phyloP scores from a whole-genome alignment of 352 stramenopile species.

The Globisporangium emineosum region DNA sequence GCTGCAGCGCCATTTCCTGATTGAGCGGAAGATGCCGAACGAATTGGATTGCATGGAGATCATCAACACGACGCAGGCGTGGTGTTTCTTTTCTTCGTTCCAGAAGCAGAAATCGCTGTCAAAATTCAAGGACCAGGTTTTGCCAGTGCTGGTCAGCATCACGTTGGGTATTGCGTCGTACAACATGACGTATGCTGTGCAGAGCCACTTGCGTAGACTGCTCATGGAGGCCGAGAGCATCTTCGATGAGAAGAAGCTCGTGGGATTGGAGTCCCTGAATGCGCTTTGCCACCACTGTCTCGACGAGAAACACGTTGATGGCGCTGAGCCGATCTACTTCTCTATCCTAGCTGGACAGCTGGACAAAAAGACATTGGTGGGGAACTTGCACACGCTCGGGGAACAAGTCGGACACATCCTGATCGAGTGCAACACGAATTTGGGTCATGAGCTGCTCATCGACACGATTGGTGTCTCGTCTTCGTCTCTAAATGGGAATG shows the following conservation, averaged over 20 bases:
- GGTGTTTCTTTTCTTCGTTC: constrained; percentile 68
- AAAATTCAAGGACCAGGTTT: constrained; percentile 29
- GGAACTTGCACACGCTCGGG: constrained; percentile 31
- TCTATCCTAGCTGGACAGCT: constrained; percentile 12
- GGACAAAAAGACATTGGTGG: constrained; percentile 35
- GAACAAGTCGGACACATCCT: constrained; percentile 63
- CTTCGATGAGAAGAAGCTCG: constrained; percentile 71
- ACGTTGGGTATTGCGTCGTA: constrained; percentile 58
- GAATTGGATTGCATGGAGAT: constrained; percentile 75
- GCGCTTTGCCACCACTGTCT: constrained; percentile 21
- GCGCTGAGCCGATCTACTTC: background rate
- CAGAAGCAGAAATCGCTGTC: constrained; percentile 35
- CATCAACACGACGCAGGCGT: constrained; percentile 79
- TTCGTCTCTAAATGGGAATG: background rate
- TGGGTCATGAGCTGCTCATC: constrained; percentile 38
- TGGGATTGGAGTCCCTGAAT: constrained; percentile 47
- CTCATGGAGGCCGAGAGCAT: constrained; percentile 56
- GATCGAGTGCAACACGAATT: constrained; percentile 63
- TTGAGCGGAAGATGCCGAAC: constrained; percentile 32
- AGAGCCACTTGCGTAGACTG: constrained; percentile 63
- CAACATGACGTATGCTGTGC: constrained; percentile 64
- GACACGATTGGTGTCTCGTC: constrained; percentile 3
- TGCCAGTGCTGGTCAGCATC: constrained; percentile 48
- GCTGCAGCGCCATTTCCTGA: constrained; percentile 46
- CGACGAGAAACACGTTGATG: background rate